Evolutionary conservation across 2,329 filamentous ascomycete genomes (phyloP), one percentile per base, ranked within the genome.

Genomic region (Colletotrichum zoysiae): DNA sequence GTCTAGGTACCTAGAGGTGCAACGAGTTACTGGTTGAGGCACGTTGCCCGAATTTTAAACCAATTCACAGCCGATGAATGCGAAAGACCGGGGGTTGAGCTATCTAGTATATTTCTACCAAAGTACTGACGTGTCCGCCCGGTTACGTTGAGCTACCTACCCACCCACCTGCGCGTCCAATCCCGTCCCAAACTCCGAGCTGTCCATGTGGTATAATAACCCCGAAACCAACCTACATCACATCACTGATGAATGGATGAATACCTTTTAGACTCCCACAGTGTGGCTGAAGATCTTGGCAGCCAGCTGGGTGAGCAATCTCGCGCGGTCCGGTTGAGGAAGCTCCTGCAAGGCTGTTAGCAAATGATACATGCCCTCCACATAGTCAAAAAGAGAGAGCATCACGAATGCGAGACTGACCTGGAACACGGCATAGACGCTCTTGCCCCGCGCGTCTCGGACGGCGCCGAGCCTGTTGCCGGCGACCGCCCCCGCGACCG

Each of bases 401-500:
- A 56, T 14, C 20, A n/a, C 2, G 20, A 3, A n/a, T n/a, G 8
- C 11, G 44, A 65, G 11, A 78, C 81, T 82, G 77, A 86, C 86
- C 83, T 89, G 90, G 80, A 95, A 98, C 20, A 98, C 96, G 38
- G 91, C 87, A 82, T 97, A 98, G 7, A 99, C 96, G 79, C 94
- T 97, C 90, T 98, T 98, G 30, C 95, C 95, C 82, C 91, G 95
- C 42, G 93, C 90, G 83, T 99, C 96, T 68, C 96, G 87, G 26
- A 99, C 89, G 8, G 94, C 93, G 0, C 96, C 96, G n/a, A 98
- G 83, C 63, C 95, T 85, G 82, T 98, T 98, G 14, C 96, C 96
- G 0, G 95, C 95, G 2, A 98, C 95, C 2, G 94, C 94, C 3
- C 96, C 96, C 0, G 95, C 95, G 48, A 98, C 82, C 78, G 95